These are phyloP conservation scores for Cynara cardunculus DNA, from an alignment of 129 eudicot genomes.

Conservation along the genomic window DNA sequence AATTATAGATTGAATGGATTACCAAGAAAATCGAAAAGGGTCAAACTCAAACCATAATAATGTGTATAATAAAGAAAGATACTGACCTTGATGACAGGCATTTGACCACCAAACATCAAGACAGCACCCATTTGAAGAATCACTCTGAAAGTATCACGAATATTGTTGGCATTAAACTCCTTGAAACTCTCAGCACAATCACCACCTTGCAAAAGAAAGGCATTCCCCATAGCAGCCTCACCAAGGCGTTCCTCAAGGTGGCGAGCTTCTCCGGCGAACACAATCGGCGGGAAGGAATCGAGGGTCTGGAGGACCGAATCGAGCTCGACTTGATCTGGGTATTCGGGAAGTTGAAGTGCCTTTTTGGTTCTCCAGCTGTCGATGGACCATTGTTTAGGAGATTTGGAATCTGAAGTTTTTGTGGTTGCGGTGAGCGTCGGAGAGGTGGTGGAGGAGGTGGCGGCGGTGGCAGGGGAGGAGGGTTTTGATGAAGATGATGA, in stretches of 20 bases:
- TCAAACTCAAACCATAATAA: not conserved
- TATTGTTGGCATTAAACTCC: constrained; percentile 92
- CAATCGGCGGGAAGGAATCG: constrained; percentile 83
- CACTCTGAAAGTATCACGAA: constrained; percentile 83
- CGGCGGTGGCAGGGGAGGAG: constrained; percentile 34
- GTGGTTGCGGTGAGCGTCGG: constrained; percentile 27
- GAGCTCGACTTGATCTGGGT: constrained; percentile 61
- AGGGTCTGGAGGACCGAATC: constrained; percentile 75
- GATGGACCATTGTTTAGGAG: constrained; percentile 45
- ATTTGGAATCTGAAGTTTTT: constrained; percentile 1
- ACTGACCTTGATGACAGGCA: constrained; percentile 86
- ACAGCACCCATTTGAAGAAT: constrained; percentile 97
- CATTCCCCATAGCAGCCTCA: constrained; percentile 89
- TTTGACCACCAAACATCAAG: constrained; percentile 88
- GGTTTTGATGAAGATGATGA: constrained; percentile 16
- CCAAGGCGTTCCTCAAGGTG: constrained; percentile 72
- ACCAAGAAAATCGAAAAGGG: constrained; percentile 5
- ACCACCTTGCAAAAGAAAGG: constrained; percentile 86
- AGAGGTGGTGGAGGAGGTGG: constrained; percentile 36
- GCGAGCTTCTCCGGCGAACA: constrained; percentile 94
- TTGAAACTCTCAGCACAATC: constrained; percentile 98
- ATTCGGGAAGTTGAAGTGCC: constrained; percentile 82
- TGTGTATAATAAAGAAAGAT: not conserved
- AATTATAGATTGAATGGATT: not conserved
- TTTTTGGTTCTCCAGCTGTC: constrained; percentile 87